phyloP scores from a whole-genome alignment of 257 asterid genomes.

The Scutellaria barbata region DNA sequence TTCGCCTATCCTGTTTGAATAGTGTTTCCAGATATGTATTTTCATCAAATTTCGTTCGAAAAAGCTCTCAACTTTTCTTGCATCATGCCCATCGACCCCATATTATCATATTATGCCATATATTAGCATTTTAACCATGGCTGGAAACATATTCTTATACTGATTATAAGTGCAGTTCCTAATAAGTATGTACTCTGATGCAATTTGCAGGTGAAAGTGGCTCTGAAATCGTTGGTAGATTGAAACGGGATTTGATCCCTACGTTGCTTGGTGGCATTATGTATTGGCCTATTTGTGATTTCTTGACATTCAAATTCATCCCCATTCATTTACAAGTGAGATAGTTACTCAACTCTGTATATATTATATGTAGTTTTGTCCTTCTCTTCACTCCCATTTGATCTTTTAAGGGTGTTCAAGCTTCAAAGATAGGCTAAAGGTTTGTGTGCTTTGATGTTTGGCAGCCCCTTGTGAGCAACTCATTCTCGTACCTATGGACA shows the following conservation, averaged over 20 bases:
- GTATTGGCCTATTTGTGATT: conserved; percentile 97
- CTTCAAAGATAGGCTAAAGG: conserved; percentile 3
- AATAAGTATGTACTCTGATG: conserved; percentile 5
- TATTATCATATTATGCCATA: no score
- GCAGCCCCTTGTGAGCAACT: conserved; percentile 90
- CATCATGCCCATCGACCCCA: no score
- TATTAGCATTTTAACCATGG: no score
- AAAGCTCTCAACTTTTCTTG: neutral
- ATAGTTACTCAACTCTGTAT: neutral
- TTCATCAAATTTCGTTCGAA: no score
- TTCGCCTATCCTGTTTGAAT: no score
- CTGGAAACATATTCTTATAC: no score
- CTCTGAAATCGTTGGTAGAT: conserved; percentile 70
- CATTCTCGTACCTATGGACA: conserved; percentile 82
- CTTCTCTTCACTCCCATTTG: neutral
- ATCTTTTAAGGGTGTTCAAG: no score
- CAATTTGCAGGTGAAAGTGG: conserved; percentile 71
- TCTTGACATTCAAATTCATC: conserved; percentile 78
- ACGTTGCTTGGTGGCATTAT: conserved; percentile 67
- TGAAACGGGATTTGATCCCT: conserved; percentile 84
- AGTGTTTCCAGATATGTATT: no score
- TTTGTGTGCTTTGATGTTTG: conserved; percentile 27
- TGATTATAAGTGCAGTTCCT: conserved; percentile 3
- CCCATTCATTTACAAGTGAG: conserved; percentile 88
- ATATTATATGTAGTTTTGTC: neutral